Percentiles rank a stretch among this genome's conserved stretches.
These are phyloP conservation scores for Nigrospora sphaerica DNA, from an alignment of 2,329 filamentous ascomycete genomes.

Conservation along the genomic window DNA sequence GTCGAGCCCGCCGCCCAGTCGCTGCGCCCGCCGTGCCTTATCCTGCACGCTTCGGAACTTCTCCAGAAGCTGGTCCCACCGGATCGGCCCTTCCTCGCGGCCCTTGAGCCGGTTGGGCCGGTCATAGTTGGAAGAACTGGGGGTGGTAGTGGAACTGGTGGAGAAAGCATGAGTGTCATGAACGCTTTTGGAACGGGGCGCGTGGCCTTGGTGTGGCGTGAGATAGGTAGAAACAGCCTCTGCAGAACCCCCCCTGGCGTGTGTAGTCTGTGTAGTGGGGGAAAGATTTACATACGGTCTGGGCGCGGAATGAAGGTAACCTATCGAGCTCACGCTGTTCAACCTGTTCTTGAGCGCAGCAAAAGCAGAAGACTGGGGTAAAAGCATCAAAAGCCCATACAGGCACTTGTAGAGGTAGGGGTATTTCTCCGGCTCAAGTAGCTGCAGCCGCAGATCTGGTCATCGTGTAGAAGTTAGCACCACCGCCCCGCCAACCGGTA, in stretches of 20 bases:
- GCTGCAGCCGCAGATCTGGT: slow-evolving; percentile 82
- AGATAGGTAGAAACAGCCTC: slow-evolving; percentile 15
- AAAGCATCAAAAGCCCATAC: slow-evolving; percentile 92
- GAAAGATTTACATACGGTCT: slow-evolving; percentile 57
- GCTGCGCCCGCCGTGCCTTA: slow-evolving; percentile 64
- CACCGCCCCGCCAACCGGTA: neutral
- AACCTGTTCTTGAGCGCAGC: slow-evolving; percentile 92
- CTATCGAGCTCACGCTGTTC: slow-evolving; percentile 95
- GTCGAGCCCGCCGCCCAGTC: slow-evolving; percentile 45
- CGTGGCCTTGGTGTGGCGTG: slow-evolving; percentile 15
- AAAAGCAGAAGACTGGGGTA: slow-evolving; percentile 97
- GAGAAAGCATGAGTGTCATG: slow-evolving; percentile 26
- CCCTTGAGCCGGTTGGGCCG: slow-evolving; percentile 70
- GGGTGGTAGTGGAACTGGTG: slow-evolving; percentile 1
- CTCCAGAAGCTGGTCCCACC: slow-evolving; percentile 88
- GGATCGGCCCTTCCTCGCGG: slow-evolving; percentile 76
- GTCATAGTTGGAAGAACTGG: slow-evolving; percentile 55
- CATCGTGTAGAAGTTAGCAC: neutral
- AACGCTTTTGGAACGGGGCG: slow-evolving; percentile 20
- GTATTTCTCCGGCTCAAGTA: slow-evolving; percentile 90
- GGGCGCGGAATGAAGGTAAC: slow-evolving; percentile 78
- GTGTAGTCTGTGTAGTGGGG: slow-evolving; percentile 16
- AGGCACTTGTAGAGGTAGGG: slow-evolving; percentile 96
- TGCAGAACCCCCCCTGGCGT: slow-evolving; percentile 23
- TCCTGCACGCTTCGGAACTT: slow-evolving; percentile 93